Evolutionary conservation across 1,139 yeast genomes (phyloP), one percentile per base, ranked within the genome.

Genomic region (Sugiyamaella pinicola): DNA sequence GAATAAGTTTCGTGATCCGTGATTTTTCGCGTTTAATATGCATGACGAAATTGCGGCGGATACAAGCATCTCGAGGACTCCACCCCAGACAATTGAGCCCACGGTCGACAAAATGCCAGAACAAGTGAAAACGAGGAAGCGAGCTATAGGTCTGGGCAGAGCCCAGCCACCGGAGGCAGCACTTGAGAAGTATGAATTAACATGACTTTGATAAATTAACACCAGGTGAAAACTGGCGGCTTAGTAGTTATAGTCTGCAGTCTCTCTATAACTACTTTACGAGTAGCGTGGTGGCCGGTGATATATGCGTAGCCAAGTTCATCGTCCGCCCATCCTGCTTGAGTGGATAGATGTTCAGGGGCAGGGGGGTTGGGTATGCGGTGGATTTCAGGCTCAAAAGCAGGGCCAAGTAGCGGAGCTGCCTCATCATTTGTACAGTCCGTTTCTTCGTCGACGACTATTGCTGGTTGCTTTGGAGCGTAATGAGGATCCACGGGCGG

Each of bases 181-280:
- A n/a, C n/a, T n/a, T n/a, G n/a, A n/a, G n/a, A n/a, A n/a, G n/a
- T n/a, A n/a, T n/a, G n/a, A n/a, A n/a, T n/a, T n/a, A n/a, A n/a
- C n/a, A 17, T 7, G 19, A 21, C 18, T 9, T 9, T 35, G 6
- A 17, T 6, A 31, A 12, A 18, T 65, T 57, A 84, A 62, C 89
- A 85, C 83, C 90, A 84, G 0, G 89, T 82, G 59, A 85, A 84
- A 1, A 84, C 81, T 0, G 90, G 88, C 1, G 85, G 83, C 54
- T 74, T 79, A 13, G 79, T 73, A 10, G 74, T 74, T 2, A 80
- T 84, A 26, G 80, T 76, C 59, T 82, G 84, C 18, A 85, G 64
- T 51, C 88, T 69, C 64, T 85, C 91, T 4, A 84, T 81, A 4
- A 84, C 74, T 2, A 83, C 88, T 44, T 69, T 72, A 55, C 63